Percentiles rank a stretch among this genome's conserved stretches.
phyloP scores from a whole-genome alignment of 2,329 filamentous ascomycete genomes.

The Paecilomyces sp. region DNA sequence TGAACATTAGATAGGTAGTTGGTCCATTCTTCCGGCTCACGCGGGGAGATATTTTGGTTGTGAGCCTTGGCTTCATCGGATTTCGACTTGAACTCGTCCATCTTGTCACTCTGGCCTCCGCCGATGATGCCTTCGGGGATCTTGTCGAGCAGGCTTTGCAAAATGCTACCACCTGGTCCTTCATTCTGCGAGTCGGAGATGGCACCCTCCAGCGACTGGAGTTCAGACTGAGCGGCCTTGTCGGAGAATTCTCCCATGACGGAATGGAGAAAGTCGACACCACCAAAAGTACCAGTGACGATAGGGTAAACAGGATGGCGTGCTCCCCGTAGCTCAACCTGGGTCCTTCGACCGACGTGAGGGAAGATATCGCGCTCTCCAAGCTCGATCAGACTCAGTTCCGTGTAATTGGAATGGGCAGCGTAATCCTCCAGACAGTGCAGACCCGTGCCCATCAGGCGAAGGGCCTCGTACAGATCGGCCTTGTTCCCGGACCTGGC shows the following conservation, averaged over 20 bases:
- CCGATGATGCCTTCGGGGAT: conserved; percentile 77
- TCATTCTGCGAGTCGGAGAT: conserved; percentile 57
- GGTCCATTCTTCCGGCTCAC: conserved; percentile 77
- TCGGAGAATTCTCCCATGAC: conserved; percentile 75
- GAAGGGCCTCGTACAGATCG: conserved; percentile 82
- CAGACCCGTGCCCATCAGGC: conserved; percentile 76
- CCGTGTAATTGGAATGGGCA: conserved; percentile 88
- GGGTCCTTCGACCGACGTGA: conserved; percentile 72
- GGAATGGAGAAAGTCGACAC: conserved; percentile 88
- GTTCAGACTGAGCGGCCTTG: conserved; percentile 84
- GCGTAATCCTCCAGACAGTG: conserved; percentile 92
- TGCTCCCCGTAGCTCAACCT: conserved; percentile 61
- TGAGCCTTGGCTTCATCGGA: conserved; percentile 68
- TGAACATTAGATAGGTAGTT: conserved; percentile 66
- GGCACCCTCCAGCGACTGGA: conserved; percentile 80
- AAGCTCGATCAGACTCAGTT: conserved; percentile 80
- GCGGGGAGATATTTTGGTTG: conserved; percentile 65
- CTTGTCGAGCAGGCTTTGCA: conserved; percentile 73
- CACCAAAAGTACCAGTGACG: conserved; percentile 87
- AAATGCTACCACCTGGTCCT: conserved; percentile 61
- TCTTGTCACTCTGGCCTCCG: conserved; percentile 60
- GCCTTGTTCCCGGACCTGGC: conserved; percentile 56
- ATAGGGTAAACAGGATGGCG: conserved; percentile 66
- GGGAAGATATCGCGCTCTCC: conserved; percentile 78
- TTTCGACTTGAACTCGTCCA: conserved; percentile 72